Conservation (phyloP, 2,329 filamentous ascomycete genomes). For the Colletotrichum sp. region DNA sequence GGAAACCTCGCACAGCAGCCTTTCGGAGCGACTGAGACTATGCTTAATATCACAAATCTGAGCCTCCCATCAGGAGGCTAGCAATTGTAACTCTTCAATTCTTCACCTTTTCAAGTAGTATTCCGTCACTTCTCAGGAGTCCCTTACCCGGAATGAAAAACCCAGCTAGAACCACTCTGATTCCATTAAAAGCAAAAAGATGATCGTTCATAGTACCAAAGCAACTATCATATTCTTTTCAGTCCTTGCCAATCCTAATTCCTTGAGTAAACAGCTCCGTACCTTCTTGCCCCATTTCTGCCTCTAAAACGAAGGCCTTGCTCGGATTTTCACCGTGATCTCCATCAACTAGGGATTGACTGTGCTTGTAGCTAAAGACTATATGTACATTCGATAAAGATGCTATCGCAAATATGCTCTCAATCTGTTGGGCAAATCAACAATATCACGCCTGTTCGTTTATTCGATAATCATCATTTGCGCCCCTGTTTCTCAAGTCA, state of each 20-base stretch:
- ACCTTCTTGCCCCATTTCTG: too few relatives aligned
- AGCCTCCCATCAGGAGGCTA: neutral
- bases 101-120: neutral
- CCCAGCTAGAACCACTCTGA: too few relatives aligned
- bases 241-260: too few relatives aligned
- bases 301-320: neutral
- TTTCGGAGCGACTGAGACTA: neutral
- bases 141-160: too few relatives aligned
- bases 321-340: neutral
- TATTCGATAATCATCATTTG: neutral
- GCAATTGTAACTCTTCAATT: too few relatives aligned
- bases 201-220: too few relatives aligned
- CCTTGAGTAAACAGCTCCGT: too few relatives aligned
- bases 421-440: neutral
- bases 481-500: neutral
- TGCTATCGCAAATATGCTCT: neutral
- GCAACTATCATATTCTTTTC: too few relatives aligned
- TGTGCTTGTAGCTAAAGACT: neutral
- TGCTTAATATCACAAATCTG: neutral
- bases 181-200: too few relatives aligned
- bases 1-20: neutral
- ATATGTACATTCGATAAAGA: too few relatives aligned
- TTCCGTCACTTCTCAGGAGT: neutral
- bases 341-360: neutral
- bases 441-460: neutral